A percentile compares a stretch with the other conserved stretches of the same genome.
Evolutionary conservation across 2,329 filamentous ascomycete genomes (phyloP).

Genomic region (Hortaea sp.): DNA sequence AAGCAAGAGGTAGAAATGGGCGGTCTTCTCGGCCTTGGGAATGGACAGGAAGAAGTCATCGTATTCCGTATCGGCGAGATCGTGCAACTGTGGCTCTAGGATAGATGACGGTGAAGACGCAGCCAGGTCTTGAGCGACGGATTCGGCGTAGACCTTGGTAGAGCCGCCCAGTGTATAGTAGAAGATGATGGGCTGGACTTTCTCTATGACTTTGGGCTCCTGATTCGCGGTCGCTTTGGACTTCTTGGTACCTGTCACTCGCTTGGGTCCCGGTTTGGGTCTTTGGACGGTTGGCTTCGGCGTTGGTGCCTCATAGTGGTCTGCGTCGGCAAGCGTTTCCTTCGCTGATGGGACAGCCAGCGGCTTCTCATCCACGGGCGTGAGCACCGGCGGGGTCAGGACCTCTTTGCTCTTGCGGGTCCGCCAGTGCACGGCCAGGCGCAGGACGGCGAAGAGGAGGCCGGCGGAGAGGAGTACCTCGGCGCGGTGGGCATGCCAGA

Average conservation of each 20-base stretch:
- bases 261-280: slow-evolving; percentile 16
- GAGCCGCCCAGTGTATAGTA: slow-evolving; percentile 81
- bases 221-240: slow-evolving; percentile 4
- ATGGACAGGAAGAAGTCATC: slow-evolving; percentile 78
- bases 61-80: slow-evolving; percentile 78
- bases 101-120: slow-evolving; percentile 27
- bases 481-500: slow-evolving; percentile 23
- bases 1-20: slow-evolving; percentile 70
- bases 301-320: slow-evolving; percentile 3
- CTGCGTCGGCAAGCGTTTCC: slow-evolving; percentile 3
- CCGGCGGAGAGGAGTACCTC: slow-evolving; percentile 21
- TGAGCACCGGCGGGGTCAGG: slow-evolving; percentile 13
- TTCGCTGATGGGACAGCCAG: slow-evolving; percentile 2
- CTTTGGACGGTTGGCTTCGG: neutral
- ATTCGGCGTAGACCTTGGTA: slow-evolving; percentile 63
- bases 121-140: slow-evolving; percentile 48
- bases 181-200: slow-evolving; percentile 66
- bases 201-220: neutral
- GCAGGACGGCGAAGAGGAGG: slow-evolving; percentile 18
- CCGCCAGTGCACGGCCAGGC: slow-evolving; percentile 17
- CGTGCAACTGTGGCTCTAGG: slow-evolving; percentile 55
- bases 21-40: slow-evolving; percentile 48
- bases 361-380: slow-evolving; percentile 13
- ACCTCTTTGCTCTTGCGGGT: slow-evolving; percentile 11
- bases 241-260: slow-evolving; percentile 21